Evolutionary conservation across 2,329 filamentous ascomycete species (phyloP).

Genomic region (Sarocladium kiliense): DNA sequence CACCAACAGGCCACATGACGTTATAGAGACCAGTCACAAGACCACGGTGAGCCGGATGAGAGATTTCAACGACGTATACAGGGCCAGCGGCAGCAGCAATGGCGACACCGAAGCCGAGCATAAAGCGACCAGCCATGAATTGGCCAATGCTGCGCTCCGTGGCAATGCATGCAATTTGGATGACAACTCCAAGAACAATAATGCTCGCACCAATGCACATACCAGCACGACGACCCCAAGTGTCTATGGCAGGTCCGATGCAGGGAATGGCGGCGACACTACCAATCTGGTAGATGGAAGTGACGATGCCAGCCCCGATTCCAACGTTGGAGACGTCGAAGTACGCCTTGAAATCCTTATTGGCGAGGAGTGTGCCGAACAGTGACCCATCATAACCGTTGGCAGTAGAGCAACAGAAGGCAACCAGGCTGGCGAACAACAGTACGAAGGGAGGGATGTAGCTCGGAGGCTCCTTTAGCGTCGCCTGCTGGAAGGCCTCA

Average conservation of each 20-base stretch:
- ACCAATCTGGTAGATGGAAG: conserved; percentile 46
- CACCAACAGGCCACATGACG: conserved; percentile 39
- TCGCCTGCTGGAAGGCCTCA: conserved; percentile 42
- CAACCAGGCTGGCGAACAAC: conserved; percentile 38
- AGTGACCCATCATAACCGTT: conserved; percentile 40
- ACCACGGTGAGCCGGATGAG: conserved; percentile 58
- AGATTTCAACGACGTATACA: conserved; percentile 58
- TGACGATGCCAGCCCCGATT: conserved; percentile 23
- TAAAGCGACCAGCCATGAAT: conserved; percentile 52
- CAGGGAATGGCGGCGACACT: conserved; percentile 42
- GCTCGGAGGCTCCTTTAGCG: conserved; percentile 44
- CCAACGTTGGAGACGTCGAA: conserved; percentile 36
- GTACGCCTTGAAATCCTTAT: conserved; percentile 9
- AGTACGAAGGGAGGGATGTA: conserved; percentile 28
- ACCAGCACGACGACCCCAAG: conserved; percentile 40
- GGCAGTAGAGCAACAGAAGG: conserved; percentile 37
- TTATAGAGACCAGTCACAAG: conserved; percentile 45
- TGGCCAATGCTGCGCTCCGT: conserved; percentile 34
- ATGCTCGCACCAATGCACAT: conserved; percentile 39
- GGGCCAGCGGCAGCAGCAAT: conserved; percentile 56
- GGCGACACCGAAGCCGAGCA: conserved; percentile 53
- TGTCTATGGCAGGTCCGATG: conserved; percentile 42
- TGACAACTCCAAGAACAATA: conserved; percentile 39
- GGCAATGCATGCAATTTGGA: conserved; percentile 27
- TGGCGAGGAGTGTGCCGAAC: conserved; percentile 39